Evolutionary conservation across 2,329 filamentous ascomycete species (phyloP), one percentile per base, ranked within the genome.

Genomic region (Cercospora brassicicola): DNA sequence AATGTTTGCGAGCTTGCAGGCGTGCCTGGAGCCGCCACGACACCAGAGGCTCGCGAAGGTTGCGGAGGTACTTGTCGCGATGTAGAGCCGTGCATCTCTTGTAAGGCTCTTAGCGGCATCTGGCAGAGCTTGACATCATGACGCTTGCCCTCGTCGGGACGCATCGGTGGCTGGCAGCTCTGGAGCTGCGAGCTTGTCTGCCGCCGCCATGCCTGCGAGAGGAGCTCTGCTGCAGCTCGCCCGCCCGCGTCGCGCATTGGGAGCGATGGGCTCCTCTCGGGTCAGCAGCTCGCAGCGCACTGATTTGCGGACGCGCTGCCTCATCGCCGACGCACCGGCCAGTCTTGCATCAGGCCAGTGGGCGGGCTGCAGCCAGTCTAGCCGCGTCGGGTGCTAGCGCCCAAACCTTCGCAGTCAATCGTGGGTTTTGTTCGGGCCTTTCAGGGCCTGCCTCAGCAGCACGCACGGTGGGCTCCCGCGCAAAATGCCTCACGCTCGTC

Each of bases 381-480:
- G 28, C 62, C 31, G 31, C 51, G 18, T 39, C 4, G 62, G 11
- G 31, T 15, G 26, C 26, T 57, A 57, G 53, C 30, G 53, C 6
- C 20, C 53, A 18, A 30, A 45, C 31, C 11, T 26, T 11, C 62
- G 36, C 53, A 39, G 51, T 57, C 48, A 64, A 51, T 53, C 51
- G 39, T 65, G 67, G 62, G 36, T 36, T 39, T 63, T 68, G 59
- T 53, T 67, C 61, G 64, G 64, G 61, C 61, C 61, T 67, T 65
- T 69, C 45, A 39, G 9, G 42, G n/a, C 42, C 42, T 48, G 42
- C 42, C 10, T 10, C 18, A 31, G 62, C 59, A 53, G 64, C 42
- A 57, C 26, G 66, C 64, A 59, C 60, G 31, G 53, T 33, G 55
- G 64, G 59, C 53, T 59, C 59, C 64, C 64, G 42, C 42, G 64